phyloP scores from a whole-genome alignment of 345 rosid species.

The Citropsis articulata region DNA sequence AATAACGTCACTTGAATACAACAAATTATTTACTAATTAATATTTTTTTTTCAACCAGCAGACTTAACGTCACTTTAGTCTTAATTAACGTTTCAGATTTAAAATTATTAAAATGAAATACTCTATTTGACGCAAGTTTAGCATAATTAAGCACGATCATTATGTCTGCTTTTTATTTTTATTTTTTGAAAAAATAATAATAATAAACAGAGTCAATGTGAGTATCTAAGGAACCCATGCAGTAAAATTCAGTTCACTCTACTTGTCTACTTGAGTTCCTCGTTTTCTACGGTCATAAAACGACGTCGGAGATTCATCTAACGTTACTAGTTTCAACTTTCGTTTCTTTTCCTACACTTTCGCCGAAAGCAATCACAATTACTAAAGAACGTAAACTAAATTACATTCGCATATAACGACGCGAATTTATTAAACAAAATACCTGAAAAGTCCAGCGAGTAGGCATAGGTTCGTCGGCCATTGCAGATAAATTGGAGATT shows the following conservation, averaged over 20 bases:
- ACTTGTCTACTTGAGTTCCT: constrained; percentile 23
- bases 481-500: constrained; percentile 19
- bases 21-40: not conserved
- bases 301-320: not conserved
- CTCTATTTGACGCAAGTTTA: not conserved
- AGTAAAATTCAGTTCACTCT: not conserved
- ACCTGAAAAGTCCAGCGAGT: constrained; percentile 97
- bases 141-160: not conserved
- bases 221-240: not conserved
- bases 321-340: not conserved
- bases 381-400: not conserved
- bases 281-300: constrained; percentile 6
- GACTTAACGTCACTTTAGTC: not conserved
- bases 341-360: not conserved
- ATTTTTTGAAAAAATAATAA: no score
- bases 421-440: not conserved
- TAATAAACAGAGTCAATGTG: no score
- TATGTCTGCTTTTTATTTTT: no score
- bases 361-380: not conserved
- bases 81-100: not conserved
- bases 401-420: not conserved
- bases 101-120: not conserved
- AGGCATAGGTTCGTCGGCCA: constrained; percentile 69
- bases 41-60: not conserved
- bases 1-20: not conserved